Evolutionary conservation across 2,329 filamentous ascomycete genomes (phyloP), one percentile per base, ranked within the genome.

Genomic region (Decorospora gaudefroyi): DNA sequence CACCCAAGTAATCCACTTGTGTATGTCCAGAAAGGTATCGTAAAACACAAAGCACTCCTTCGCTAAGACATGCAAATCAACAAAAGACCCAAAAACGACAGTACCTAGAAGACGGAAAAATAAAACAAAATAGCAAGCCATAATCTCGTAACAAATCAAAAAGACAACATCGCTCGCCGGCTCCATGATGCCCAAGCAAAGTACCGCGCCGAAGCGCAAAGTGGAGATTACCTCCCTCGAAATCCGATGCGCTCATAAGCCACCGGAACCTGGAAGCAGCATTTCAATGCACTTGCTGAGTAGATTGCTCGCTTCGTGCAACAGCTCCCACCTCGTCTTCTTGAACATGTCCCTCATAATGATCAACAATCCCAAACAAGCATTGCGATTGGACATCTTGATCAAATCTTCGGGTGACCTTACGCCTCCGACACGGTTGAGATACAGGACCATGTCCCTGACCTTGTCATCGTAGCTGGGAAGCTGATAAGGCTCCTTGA

Each of bases 251-350:
- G 32, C 28, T 52, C 33, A 55, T 27, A 50, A 17, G 2, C 34
- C 51, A 6, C 49, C 49, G 18, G 52, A 57, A 3, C 64, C 59
- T 7, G 66, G 67, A 13, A 68, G 56, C 7, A 84, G 67, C 71
- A 82, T 79, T 49, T 82, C 77, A 53, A 95, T 88, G 68, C 91
- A 96, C 66, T 90, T 93, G 42, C 79, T 84, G 63, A 97, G 70
- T 49, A 96, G 74, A 15, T 82, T 86, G 21, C 87, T 87, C 23
- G 90, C 92, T 71, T 97, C 93, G 44, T 93, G 86, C 51, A 97
- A 75, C 41, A 97, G 74, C 74, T 97, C 91, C 92, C 92, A 97
- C 34, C 90, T 80, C 21, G 90, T 90, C 60, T 85, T 85, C 54
- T 80, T 78, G 67, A 97, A 96, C 27, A 87, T 86, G 43, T 90